Percentiles rank a stretch among this genome's conserved stretches.
Conservation (phyloP, 495 filamentous ascomycete species). For the Hypoxylon trugodes region DNA sequence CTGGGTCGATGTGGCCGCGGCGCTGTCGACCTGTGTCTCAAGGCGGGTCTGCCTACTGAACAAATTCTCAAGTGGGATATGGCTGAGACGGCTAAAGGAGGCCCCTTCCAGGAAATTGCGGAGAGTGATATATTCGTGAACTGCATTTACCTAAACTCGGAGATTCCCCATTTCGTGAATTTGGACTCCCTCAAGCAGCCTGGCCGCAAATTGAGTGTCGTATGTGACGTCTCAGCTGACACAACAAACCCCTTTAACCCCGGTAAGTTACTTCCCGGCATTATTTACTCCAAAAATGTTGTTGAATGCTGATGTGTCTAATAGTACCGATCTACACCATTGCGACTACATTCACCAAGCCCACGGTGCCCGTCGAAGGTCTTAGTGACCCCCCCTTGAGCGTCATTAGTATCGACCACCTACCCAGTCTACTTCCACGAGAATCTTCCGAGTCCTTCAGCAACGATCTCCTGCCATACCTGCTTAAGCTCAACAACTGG, state of each 20-base stretch:
- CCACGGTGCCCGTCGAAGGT: constrained; percentile 77
- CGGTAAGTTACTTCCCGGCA: constrained; percentile 50
- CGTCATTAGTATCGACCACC: constrained; percentile 90
- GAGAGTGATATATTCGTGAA: constrained; percentile 86
- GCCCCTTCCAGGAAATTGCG: constrained; percentile 88
- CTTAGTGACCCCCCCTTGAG: constrained; percentile 67
- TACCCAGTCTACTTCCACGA: constrained; percentile 84
- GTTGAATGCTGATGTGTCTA: not conserved
- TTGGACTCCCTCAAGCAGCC: constrained; percentile 71
- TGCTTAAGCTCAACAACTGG: constrained; percentile 81
- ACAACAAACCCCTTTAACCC: constrained; percentile 74
- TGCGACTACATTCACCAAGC: constrained; percentile 82
- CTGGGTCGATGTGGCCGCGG: constrained; percentile 88
- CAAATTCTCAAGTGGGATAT: constrained; percentile 93
- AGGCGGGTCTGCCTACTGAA: constrained; percentile 75
- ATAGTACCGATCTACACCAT: constrained; percentile 86
- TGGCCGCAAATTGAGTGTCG: constrained; percentile 78
- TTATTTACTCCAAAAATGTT: not conserved
- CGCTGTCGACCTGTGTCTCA: constrained; percentile 79
- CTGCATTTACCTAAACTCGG: constrained; percentile 81
- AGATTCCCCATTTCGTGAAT: constrained; percentile 79
- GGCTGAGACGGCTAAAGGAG: constrained; percentile 82
- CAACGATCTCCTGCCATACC: constrained; percentile 76
- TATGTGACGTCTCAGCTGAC: constrained; percentile 87
- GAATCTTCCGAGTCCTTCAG: constrained; percentile 91